phyloP scores from a whole-genome alignment of 2,329 filamentous ascomycete genomes.

The Pseudogymnoascus pannorum region DNA sequence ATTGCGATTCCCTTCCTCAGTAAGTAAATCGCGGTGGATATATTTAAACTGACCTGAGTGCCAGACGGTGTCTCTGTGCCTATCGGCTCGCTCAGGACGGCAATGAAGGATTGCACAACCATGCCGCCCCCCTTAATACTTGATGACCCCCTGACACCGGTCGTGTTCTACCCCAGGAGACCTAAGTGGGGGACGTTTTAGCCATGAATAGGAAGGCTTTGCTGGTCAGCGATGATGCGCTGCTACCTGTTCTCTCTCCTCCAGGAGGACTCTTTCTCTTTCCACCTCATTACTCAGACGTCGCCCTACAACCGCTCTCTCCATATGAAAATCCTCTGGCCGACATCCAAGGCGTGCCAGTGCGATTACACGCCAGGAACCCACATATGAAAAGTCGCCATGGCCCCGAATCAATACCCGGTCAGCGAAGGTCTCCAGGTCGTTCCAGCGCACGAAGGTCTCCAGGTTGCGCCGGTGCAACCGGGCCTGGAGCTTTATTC shows the following conservation, averaged over 20 bases:
- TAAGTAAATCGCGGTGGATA: neutral
- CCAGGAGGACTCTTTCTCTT: neutral
- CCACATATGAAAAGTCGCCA: neutral
- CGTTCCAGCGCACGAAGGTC: neutral
- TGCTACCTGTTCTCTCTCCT: neutral
- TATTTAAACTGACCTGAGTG: neutral
- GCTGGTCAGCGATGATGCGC: neutral
- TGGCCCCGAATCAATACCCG: neutral
- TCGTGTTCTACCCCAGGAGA: neutral
- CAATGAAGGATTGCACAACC: neutral
- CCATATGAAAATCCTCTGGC: neutral
- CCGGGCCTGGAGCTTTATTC: neutral
- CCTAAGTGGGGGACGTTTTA: neutral
- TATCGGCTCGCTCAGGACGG: neutral
- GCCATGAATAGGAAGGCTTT: neutral
- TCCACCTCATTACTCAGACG: neutral
- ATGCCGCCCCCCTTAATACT: neutral
- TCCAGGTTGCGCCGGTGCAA: neutral
- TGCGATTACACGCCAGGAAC: neutral
- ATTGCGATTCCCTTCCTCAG: neutral
- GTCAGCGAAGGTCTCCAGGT: neutral
- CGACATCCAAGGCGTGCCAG: neutral
- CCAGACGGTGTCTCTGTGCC: neutral
- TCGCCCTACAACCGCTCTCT: neutral
- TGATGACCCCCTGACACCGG: neutral